These are phyloP conservation scores for Sextonia rubra DNA, from an alignment of 164 flowering plant species.

Conservation along the genomic window DNA sequence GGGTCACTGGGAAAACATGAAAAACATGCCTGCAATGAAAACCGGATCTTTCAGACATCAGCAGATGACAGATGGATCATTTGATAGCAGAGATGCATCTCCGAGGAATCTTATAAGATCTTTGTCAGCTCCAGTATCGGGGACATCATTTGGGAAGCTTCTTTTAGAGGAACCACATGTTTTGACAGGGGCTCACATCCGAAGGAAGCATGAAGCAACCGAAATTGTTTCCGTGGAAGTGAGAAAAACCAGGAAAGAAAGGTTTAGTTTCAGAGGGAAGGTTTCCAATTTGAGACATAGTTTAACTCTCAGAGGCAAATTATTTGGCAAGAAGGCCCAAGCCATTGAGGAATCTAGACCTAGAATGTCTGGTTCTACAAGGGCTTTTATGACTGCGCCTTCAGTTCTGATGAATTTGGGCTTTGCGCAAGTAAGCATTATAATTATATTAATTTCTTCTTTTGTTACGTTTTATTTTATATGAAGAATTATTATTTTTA, in stretches of 20 bases:
- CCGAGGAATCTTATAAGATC: slow-evolving; percentile 83
- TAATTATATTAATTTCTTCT: neutral
- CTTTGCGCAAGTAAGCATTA: slow-evolving; percentile 50
- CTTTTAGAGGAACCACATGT: slow-evolving; percentile 84
- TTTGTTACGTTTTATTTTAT: neutral
- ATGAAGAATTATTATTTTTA: neutral
- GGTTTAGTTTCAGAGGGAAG: slow-evolving; percentile 62
- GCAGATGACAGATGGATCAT: slow-evolving; percentile 23
- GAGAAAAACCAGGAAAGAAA: slow-evolving; percentile 57
- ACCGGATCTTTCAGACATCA: slow-evolving; percentile 66
- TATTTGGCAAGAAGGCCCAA: slow-evolving; percentile 69
- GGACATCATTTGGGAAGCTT: slow-evolving; percentile 90
- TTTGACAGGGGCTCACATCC: slow-evolving; percentile 74
- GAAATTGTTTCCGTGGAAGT: slow-evolving; percentile 36
- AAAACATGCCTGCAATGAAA: slow-evolving; percentile 38
- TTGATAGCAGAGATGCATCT: slow-evolving; percentile 39
- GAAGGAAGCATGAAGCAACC: slow-evolving; percentile 75
- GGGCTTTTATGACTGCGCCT: slow-evolving; percentile 51
- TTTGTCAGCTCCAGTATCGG: slow-evolving; percentile 90
- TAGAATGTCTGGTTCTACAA: slow-evolving; percentile 24
- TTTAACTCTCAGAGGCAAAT: slow-evolving; percentile 52
- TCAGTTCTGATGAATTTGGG: slow-evolving; percentile 40
- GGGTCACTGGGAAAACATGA: slow-evolving; percentile 28
- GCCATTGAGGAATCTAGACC: slow-evolving; percentile 33
- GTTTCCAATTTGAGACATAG: slow-evolving; percentile 63